A percentile compares a stretch with the other conserved stretches of the same genome.
Evolutionary conservation across 108 stramenopile genomes (phyloP).

Genomic region (Skeletonema tropicum): DNA sequence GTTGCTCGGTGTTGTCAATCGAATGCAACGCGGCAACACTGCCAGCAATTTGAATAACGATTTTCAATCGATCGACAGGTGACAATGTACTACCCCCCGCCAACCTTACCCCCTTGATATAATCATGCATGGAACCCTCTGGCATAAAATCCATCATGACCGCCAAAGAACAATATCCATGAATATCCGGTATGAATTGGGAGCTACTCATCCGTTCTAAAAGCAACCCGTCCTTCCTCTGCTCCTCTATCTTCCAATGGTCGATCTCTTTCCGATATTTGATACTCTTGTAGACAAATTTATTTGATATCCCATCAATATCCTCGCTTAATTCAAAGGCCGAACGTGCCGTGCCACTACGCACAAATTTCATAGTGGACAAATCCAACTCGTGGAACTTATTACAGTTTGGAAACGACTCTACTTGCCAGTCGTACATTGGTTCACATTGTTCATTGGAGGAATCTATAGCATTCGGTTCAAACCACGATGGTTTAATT

Average conservation of each 20-base stretch:
- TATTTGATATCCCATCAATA: neutral
- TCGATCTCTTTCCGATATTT: conserved; percentile 30
- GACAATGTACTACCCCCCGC: conserved; percentile 5
- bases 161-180: conserved; percentile 8
- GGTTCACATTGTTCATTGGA: conserved; percentile 37
- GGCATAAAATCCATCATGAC: conserved; percentile 8
- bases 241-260: conserved; percentile 33
- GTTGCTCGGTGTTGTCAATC: conserved; percentile 16
- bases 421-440: conserved; percentile 46
- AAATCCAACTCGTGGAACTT: conserved; percentile 51
- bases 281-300: conserved; percentile 50
- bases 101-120: conserved; percentile 41
- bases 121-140: conserved; percentile 33
- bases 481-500: conserved; percentile 20
- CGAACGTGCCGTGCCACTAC: conserved; percentile 17
- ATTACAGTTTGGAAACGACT: conserved; percentile 47
- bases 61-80: conserved; percentile 12
- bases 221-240: conserved; percentile 22
- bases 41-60: conserved; percentile 20
- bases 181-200: neutral
- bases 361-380: conserved; percentile 22
- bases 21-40: conserved; percentile 34
- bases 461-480: conserved; percentile 28
- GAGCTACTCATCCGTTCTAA: conserved; percentile 13
- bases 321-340: conserved; percentile 35